Percentiles rank a stretch among this genome's conserved stretches.
phyloP scores from a whole-genome alignment of 805 yeast genomes.

The Schizosaccharomyces japonicus region DNA sequence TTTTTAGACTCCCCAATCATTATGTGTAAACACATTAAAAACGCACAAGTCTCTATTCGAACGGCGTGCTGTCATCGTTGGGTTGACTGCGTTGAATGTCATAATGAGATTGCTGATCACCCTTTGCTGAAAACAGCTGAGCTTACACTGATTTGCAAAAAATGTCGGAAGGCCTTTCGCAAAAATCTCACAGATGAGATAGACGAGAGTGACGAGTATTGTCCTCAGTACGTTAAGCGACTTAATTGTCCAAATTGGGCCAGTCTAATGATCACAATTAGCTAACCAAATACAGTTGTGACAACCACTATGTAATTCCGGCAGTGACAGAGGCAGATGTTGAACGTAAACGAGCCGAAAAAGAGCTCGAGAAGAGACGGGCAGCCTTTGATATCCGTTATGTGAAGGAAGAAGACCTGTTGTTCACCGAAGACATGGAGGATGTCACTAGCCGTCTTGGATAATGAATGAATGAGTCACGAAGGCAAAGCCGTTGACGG shows the following conservation, averaged over 20 bases:
- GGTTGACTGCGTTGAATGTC: constrained; percentile 18
- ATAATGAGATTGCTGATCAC: constrained; percentile 15
- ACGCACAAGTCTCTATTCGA: constrained; percentile 17
- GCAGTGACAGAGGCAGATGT: not conserved
- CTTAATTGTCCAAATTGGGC: constrained; percentile 6
- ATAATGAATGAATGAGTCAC: no score
- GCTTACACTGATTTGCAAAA: constrained; percentile 16
- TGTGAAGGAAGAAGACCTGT: no score
- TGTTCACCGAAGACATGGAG: no score
- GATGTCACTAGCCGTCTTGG: no score
- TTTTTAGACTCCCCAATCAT: not conserved
- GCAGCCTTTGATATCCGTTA: no score
- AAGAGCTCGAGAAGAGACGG: no score
- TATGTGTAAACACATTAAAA: constrained; percentile 16
- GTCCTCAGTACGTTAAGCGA: constrained; percentile 17
- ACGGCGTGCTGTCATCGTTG: constrained; percentile 13
- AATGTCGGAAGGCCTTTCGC: constrained; percentile 16
- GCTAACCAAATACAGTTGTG: not conserved
- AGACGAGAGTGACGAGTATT: constrained; percentile 17
- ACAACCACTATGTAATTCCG: not conserved
- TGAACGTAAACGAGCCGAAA: no score
- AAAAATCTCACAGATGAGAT: constrained; percentile 9
- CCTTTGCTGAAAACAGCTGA: constrained; percentile 15
- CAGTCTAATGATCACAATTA: not conserved
- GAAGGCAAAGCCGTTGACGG: no score